Percentiles rank a stretch among this genome's conserved stretches.
These are phyloP conservation scores for Phytopythium boreale DNA, from an alignment of 352 stramenopile genomes.

Conservation along the genomic window DNA sequence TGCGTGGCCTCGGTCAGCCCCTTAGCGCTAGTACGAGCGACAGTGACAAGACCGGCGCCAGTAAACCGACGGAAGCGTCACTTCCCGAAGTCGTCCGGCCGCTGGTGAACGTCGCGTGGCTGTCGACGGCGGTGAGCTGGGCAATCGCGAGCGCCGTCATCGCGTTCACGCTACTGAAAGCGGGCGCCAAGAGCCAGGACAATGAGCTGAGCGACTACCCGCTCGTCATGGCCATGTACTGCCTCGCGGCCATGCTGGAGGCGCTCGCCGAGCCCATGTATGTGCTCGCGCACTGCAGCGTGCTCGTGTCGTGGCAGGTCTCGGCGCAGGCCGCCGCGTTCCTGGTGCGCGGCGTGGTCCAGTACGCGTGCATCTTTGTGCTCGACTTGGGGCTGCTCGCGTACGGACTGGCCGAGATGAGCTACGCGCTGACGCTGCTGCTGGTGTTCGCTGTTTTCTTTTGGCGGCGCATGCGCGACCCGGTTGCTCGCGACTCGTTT, in stretches of 20 bases:
- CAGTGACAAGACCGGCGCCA: not conserved
- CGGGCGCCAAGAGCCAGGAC: conserved; percentile 8
- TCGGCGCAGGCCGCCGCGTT: conserved; percentile 74
- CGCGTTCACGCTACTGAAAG: conserved; percentile 14
- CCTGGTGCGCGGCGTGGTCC: conserved; percentile 58
- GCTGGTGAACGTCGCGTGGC: conserved; percentile 75
- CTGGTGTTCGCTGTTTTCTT: conserved; percentile 63
- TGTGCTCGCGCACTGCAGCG: conserved; percentile 67
- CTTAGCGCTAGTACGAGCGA: conserved; percentile 1
- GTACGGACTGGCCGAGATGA: conserved; percentile 75
- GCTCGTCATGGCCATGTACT: conserved; percentile 70
- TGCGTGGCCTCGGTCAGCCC: not conserved
- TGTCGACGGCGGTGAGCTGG: conserved; percentile 67
- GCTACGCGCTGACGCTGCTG: conserved; percentile 60
- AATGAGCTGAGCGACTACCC: conserved; percentile 40
- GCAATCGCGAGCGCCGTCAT: conserved; percentile 34
- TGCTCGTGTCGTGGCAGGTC: conserved; percentile 83
- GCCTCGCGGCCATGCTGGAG: conserved; percentile 73
- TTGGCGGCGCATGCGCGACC: conserved; percentile 30
- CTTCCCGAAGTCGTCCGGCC: conserved; percentile 37
- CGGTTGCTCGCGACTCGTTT: conserved; percentile 13
- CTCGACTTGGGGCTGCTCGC: conserved; percentile 61
- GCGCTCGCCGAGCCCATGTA: conserved; percentile 82
- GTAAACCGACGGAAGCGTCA: not conserved
- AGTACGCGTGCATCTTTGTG: conserved; percentile 66